phyloP scores from a whole-genome alignment of 768 basidiomycete genomes.

The Lentinula raphanica region DNA sequence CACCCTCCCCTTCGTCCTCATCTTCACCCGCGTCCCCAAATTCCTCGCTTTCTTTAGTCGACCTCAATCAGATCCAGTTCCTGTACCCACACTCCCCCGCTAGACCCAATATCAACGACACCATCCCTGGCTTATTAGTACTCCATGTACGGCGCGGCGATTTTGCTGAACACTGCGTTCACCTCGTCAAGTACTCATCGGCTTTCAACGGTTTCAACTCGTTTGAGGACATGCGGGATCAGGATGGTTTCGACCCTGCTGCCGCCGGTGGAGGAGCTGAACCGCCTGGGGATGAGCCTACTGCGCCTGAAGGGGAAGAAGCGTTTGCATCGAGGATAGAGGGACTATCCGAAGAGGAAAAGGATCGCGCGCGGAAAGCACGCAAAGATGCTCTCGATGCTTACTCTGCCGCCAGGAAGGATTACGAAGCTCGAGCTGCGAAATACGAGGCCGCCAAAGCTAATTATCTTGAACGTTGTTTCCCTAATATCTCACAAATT shows the following conservation, averaged over 20 bases:
- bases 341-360: background rate
- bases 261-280: slow-evolving; percentile 5
- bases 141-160: slow-evolving; percentile 57
- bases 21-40: too few species aligned
- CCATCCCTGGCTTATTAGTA: slow-evolving; percentile 42
- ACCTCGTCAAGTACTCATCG: slow-evolving; percentile 34
- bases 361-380: background rate
- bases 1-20: background rate
- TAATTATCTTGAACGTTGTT: slow-evolving; percentile 44
- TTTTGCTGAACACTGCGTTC: slow-evolving; percentile 41
- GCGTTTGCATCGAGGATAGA: slow-evolving; percentile 5
- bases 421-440: slow-evolving; percentile 20
- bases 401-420: slow-evolving; percentile 15
- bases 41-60: slow-evolving; percentile 14
- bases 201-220: slow-evolving; percentile 48
- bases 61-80: slow-evolving; percentile 1
- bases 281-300: background rate
- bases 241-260: slow-evolving; percentile 22
- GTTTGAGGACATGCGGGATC: slow-evolving; percentile 46
- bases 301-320: background rate
- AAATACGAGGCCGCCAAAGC: slow-evolving; percentile 6
- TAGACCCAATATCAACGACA: background rate
- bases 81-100: slow-evolving; percentile 20
- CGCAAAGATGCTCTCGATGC: slow-evolving; percentile 10
- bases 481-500: slow-evolving; percentile 46